Evolutionary conservation across 2,329 filamentous ascomycete genomes (phyloP), one percentile per base, ranked within the genome.

Genomic region (Septoria linicola): DNA sequence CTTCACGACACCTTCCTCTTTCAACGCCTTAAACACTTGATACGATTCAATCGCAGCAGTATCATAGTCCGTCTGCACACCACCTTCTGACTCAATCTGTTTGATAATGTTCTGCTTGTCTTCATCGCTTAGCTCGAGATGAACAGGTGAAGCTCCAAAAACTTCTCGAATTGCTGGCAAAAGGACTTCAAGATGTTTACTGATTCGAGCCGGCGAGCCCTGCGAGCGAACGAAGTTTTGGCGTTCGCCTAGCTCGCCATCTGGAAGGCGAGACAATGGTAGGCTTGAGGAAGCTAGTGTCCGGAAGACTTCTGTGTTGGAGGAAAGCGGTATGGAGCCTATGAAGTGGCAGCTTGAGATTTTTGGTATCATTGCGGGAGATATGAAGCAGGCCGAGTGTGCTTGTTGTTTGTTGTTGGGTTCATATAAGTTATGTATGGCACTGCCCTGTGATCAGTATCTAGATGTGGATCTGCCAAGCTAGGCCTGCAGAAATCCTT

Each of bases 171-270:
- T 37, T 17, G 3, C 34, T 14, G n/a, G 5, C 4, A 16, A 3
- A 25, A 59, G 34, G 13, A 41, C 36, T 3, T 16, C 21, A 30
- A 57, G 57, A 36, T 41, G 14, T 8, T 37, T 37, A 11, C 20
- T 44, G 51, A 60, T 58, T 41, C 53, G 21, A 10, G 44, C 5
- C 10, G 23, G 23, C 23, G 23, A 37, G 32, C 48, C 34, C 52
- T 70, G 71, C 59, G 61, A 73, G 34, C 36, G 27, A n/a, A 67
- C 60, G 48, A 66, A 72, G 32, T 57, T 61, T 8, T 59, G 32
- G 23, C 71, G 63, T 32, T 63, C 39, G 11, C 61, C 68, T 11
- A 68, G 67, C 54, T 74, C 72, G 21, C 72, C 72, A 50, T 74
- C 72, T 2, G 71, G 70, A 14, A 45, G 2, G 10, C 16, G 23